A percentile compares a stretch with the other conserved stretches of the same genome.
phyloP scores from a whole-genome alignment of 2,329 filamentous ascomycete species.

The Xylogone sp. region DNA sequence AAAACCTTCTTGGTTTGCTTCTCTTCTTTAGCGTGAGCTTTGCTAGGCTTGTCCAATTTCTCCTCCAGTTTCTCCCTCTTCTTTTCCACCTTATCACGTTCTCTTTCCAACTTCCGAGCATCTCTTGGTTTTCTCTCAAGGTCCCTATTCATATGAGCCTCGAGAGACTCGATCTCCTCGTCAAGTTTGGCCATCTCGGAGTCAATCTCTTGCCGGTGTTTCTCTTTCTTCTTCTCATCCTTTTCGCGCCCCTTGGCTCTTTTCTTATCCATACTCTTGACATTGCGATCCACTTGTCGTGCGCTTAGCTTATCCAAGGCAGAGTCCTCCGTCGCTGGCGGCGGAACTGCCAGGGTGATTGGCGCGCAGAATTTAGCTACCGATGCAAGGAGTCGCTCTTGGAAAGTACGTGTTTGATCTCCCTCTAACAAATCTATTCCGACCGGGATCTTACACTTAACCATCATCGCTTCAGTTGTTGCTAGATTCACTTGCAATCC shows the following conservation, averaged over 20 bases:
- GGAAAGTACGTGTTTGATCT: constrained; percentile 9
- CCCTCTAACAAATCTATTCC: constrained; percentile 16
- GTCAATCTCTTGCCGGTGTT: background rate
- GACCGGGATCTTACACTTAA: constrained; percentile 17
- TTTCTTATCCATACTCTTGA: constrained; percentile 17
- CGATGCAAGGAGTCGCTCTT: constrained; percentile 1
- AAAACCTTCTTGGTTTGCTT: constrained; percentile 7
- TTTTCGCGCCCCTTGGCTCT: constrained; percentile 20
- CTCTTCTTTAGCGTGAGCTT: constrained; percentile 7
- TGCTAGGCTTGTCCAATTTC: constrained; percentile 12
- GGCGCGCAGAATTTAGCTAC: constrained; percentile 11
- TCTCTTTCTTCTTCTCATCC: background rate
- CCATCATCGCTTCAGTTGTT: constrained; percentile 20
- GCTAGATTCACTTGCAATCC: constrained; percentile 27
- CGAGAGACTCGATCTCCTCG: background rate
- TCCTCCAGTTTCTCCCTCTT: constrained; percentile 10
- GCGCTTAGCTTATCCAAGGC: constrained; percentile 23
- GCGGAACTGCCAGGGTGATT: constrained; percentile 10
- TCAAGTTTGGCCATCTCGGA: background rate
- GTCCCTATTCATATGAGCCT: background rate
- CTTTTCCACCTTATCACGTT: constrained; percentile 15
- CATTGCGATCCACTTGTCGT: constrained; percentile 19
- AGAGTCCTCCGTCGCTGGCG: constrained; percentile 5
- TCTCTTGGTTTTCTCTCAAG: background rate
- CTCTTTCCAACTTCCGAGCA: background rate